Evolutionary conservation across 2,329 filamentous ascomycete species (phyloP), one percentile per base, ranked within the genome.

Genomic region (Colletotrichum salicis): DNA sequence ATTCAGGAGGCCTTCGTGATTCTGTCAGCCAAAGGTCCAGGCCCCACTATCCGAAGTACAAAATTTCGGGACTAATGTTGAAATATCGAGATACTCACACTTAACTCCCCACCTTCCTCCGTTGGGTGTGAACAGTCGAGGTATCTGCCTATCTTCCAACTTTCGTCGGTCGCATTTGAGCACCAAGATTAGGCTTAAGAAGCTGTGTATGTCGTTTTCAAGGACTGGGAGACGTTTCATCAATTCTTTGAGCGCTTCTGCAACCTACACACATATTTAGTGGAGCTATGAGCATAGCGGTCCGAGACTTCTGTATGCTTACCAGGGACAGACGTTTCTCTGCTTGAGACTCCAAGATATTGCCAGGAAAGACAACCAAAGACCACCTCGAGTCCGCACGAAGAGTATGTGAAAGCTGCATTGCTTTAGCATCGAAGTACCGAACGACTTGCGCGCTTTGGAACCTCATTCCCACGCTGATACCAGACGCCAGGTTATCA

Each of bases 401-500:
- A 51, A 92, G 73, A 1, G 86, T 83, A 60, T 88, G 79, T 13
- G 86, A 83, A 31, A 90, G 79, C 58, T 87, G 89, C 80, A 90
- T 79, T 0, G 87, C 84, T 71, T 86, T 87, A 1, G 89, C 89
- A 75, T 92, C 90, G 57, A 86, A 88, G 69, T 88, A 86, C 5
- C 90, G 82, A 22, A 92, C 86, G 0, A 92, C 88, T 75, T 89
- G 88, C 0, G 87, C 85, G 68, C 84, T 90, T 0, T 86, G 86
- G 71, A 90, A 87, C 22, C 88, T 82, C 86, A 87, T 90, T 10
- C 88, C 89, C 0, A 89, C 79, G 5, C 76, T 81, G 51, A 87
- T 76, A 31, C 81, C 82, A 4, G 76, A 77, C 0, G 86, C 85
- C 2, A 87, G 74, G 1, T 78, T 75, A 35, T 82, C 75, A 0